phyloP scores from a whole-genome alignment of 176 grass and related monocot species.

The Musa beccarii region DNA sequence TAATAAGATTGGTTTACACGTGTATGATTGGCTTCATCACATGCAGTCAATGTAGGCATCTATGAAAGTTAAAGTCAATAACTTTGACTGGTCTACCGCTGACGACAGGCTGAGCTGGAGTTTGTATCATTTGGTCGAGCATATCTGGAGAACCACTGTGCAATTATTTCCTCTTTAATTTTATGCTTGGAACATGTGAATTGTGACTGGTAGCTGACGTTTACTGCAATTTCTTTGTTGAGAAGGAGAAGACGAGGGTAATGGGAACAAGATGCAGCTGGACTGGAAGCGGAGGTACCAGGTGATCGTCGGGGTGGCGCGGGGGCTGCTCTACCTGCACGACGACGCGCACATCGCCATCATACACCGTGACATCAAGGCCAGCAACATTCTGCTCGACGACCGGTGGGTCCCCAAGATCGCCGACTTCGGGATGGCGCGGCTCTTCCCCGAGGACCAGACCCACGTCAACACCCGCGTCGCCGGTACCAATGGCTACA shows the following conservation, averaged over 20 bases:
- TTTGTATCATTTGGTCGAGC: too few species aligned
- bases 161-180: too few species aligned
- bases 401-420: slow-evolving; percentile 75
- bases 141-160: too few species aligned
- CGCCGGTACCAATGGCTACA: slow-evolving; percentile 85
- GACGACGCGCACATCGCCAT: slow-evolving; percentile 93
- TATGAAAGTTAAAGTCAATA: too few species aligned
- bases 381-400: slow-evolving; percentile 88
- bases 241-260: slow-evolving; percentile 3
- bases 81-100: too few species aligned
- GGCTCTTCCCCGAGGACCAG: slow-evolving; percentile 65
- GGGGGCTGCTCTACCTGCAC: slow-evolving; percentile 86
- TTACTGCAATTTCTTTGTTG: too few species aligned
- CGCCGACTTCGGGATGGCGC: slow-evolving; percentile 90
- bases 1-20: too few species aligned
- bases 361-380: slow-evolving; percentile 98
- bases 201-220: too few species aligned
- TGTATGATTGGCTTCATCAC: too few species aligned
- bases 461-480: slow-evolving; percentile 73
- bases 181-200: too few species aligned
- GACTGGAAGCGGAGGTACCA: slow-evolving; percentile 68
- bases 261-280: slow-evolving; percentile 25
- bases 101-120: too few species aligned
- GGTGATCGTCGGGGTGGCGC: slow-evolving; percentile 67
- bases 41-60: too few species aligned